A percentile compares a stretch with the other conserved stretches of the same genome.
Conservation (phyloP, 345 rosid species). For the Rhizophora mangle region DNA sequence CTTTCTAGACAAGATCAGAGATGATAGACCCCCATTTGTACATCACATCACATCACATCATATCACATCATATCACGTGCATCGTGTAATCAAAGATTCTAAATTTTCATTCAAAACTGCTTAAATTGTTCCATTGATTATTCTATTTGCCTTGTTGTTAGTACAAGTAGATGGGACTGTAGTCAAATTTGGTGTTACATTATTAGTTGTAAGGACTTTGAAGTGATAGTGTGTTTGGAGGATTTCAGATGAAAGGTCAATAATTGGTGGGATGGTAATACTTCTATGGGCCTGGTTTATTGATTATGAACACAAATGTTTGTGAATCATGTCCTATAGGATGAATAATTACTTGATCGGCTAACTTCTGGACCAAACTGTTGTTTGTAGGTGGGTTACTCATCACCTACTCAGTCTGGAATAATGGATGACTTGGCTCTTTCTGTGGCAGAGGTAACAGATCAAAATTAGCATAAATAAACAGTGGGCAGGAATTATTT, state of each 20-base stretch:
- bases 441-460: constrained; percentile 55
- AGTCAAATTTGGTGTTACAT: background rate
- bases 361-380: background rate
- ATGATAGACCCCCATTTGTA: too few species aligned
- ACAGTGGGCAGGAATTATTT: background rate
- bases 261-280: too few species aligned
- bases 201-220: background rate
- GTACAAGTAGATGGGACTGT: too few species aligned
- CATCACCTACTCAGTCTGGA: constrained; percentile 84
- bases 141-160: too few species aligned
- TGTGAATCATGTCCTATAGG: background rate
- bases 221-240: too few species aligned
- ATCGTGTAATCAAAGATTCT: background rate
- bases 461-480: background rate
- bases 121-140: too few species aligned
- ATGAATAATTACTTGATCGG: background rate
- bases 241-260: too few species aligned
- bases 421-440: constrained; percentile 60
- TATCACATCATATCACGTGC: too few species aligned
- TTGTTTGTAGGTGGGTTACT: constrained; percentile 62
- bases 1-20: too few species aligned
- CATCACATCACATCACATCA: too few species aligned
- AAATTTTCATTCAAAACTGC: background rate
- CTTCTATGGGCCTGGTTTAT: background rate
- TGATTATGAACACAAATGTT: too few species aligned